Evolutionary conservation across 2,329 filamentous ascomycete species (phyloP).

Genomic region (Penicillium sp.): DNA sequence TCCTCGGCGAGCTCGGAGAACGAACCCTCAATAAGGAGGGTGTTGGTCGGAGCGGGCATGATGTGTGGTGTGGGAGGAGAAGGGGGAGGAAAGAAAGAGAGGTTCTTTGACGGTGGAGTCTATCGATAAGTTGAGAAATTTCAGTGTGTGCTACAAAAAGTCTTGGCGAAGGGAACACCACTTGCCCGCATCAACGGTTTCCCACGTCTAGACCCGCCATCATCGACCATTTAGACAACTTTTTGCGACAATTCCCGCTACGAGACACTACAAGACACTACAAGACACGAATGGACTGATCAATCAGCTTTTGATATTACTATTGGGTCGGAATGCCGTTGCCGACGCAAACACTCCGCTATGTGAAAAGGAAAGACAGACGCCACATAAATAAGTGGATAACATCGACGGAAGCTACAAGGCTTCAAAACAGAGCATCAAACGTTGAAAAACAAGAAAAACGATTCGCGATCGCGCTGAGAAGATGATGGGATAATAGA

Average conservation of each 20-base stretch:
- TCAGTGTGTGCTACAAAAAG: constrained; percentile 40
- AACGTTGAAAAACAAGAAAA: constrained; percentile 1
- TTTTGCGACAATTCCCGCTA: background rate
- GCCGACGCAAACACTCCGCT: constrained; percentile 6
- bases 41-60: constrained; percentile 60
- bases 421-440: constrained; percentile 18
- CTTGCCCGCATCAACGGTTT: constrained; percentile 1
- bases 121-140: constrained; percentile 40
- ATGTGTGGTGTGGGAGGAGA: constrained; percentile 19
- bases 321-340: background rate
- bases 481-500: constrained; percentile 11
- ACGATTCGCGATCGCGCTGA: constrained; percentile 17
- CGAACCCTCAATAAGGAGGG: constrained; percentile 76
- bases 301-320: background rate
- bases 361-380: constrained; percentile 18
- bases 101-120: constrained; percentile 34
- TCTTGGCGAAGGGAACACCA: constrained; percentile 34
- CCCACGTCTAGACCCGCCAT: background rate
- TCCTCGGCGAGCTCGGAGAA: constrained; percentile 92
- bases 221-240: background rate
- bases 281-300: background rate
- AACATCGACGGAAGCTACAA: constrained; percentile 13
- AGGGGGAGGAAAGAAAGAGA: constrained; percentile 15
- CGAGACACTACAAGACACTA: too few species aligned
- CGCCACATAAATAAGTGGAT: constrained; percentile 18